Base-by-base conservation (phyloP, 495 filamentous ascomycete species). In the Hapsidospora chrysogenum region DNA sequence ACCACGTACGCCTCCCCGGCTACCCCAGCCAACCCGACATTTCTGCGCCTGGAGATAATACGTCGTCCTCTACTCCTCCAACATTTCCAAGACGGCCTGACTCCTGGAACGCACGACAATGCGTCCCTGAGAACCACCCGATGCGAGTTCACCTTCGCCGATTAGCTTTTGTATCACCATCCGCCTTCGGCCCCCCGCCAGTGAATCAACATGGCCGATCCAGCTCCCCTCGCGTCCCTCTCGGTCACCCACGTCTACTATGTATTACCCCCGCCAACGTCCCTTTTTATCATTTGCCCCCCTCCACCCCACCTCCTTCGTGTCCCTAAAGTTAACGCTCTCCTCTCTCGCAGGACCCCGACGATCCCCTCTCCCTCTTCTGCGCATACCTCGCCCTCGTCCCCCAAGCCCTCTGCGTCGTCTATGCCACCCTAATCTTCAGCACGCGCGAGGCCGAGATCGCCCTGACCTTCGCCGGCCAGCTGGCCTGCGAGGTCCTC, bases 181-280 rank as follows among this genome's bases (percentile, higher is more conserved):
- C 18, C 17, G 4, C 1, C 6, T 22, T 13, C 15, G 10, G 6
- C 18, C 18, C 20, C 10, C 17, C 2, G 4, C 18, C 14, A n/a
- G n/a, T n/a, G n/a, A n/a, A n/a, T n/a, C n/a, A n/a, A n/a, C n/a
- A n/a, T n/a, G n/a, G n/a, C n/a, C n/a, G n/a, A n/a, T n/a, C n/a
- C n/a, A 4, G 51, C 70, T 17, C 75, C 81, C 2, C 60, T 96
- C 17, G 84, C 87, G 19, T 96, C 89, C 13, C 68, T 94, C 33
- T 92, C 84, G 35, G 61, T 95, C 33, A 96, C 92, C 9, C 87
- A 96, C 56, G 85, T 97, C 38, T 82, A 92, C 63, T 97, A 97
- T 63, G 86, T 93, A 57, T 41, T 68, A 26, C n/a, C n/a, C n/a
- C n/a, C n/a, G n/a, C n/a, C n/a, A n/a, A n/a, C n/a, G n/a, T n/a